Percentiles rank a stretch among this genome's conserved stretches.
These are phyloP conservation scores for Prunella vulgaris DNA, from an alignment of 257 asterid species.

Conservation along the genomic window DNA sequence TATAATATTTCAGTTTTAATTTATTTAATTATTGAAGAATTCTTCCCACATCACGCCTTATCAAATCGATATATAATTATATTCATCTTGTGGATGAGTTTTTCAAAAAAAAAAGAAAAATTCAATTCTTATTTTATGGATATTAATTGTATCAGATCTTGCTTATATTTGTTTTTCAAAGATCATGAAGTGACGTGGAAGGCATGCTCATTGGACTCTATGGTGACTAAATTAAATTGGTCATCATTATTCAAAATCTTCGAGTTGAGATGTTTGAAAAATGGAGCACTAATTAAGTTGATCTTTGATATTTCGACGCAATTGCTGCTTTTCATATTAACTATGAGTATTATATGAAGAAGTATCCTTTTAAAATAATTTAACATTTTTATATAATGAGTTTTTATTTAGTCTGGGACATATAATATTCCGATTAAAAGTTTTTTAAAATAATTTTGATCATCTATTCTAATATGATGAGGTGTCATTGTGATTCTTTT, in stretches of 20 bases:
- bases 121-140: not conserved
- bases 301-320: not conserved
- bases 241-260: not conserved
- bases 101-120: too few species aligned
- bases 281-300: not conserved
- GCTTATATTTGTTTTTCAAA: conserved; percentile 15
- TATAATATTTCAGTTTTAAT: too few species aligned
- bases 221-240: not conserved
- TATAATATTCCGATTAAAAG: too few species aligned
- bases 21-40: too few species aligned
- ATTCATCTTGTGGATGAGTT: not conserved
- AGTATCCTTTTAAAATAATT: too few species aligned
- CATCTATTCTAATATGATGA: too few species aligned
- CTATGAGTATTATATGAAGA: too few species aligned
- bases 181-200: conserved; percentile 27
- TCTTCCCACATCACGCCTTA: too few species aligned
- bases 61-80: not conserved
- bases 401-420: too few species aligned
- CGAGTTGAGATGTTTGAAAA: conserved; percentile 15
- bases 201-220: conserved; percentile 28
- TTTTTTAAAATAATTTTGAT: too few species aligned
- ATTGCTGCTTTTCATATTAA: not conserved
- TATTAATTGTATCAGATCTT: conserved; percentile 16
- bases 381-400: too few species aligned
- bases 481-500: too few species aligned